A percentile compares a stretch with the other conserved stretches of the same genome.
Conservation (phyloP, 139 green algal genomes). For the Chlamydomonas sphaeroides region DNA sequence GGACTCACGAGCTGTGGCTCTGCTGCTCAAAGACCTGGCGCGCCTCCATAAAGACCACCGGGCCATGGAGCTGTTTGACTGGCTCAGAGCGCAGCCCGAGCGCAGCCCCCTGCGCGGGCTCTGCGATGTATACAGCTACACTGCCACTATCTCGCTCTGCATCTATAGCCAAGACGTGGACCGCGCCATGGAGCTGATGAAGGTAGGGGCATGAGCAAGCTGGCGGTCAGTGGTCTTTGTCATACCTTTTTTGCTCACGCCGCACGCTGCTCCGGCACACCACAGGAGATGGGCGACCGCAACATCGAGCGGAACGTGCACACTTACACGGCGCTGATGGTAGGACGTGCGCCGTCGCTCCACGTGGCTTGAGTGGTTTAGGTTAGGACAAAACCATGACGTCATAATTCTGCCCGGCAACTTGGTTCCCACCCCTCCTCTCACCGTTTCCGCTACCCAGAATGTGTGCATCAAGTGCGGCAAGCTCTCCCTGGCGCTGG, state of each 20-base stretch:
- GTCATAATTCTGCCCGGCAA: too few species aligned
- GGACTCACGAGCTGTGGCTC: slow-evolving; percentile 73
- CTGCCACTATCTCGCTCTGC: slow-evolving; percentile 83
- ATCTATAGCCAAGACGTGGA: slow-evolving; percentile 79
- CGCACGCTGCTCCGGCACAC: too few species aligned
- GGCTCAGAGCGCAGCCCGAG: slow-evolving; percentile 64
- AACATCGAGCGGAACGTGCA: slow-evolving; percentile 83
- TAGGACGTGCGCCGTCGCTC: background rate
- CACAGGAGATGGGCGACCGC: slow-evolving; percentile 78
- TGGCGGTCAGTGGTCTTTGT: too few species aligned
- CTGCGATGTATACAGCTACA: slow-evolving; percentile 88
- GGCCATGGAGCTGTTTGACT: slow-evolving; percentile 85
- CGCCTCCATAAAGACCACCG: slow-evolving; percentile 63
- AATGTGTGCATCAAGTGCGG: slow-evolving; percentile 85
- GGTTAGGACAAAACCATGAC: too few species aligned
- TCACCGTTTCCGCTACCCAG: background rate
- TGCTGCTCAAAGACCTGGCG: slow-evolving; percentile 84
- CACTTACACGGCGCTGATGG: slow-evolving; percentile 86
- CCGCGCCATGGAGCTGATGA: slow-evolving; percentile 75
- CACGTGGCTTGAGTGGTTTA: too few species aligned
- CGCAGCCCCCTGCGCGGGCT: slow-evolving; percentile 64
- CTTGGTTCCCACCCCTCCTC: too few species aligned
- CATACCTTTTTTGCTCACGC: too few species aligned
- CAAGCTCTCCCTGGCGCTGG: slow-evolving; percentile 70
- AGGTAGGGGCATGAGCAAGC: too few species aligned